A percentile compares a stretch with the other conserved stretches of the same genome.
phyloP scores from a whole-genome alignment of 164 flowering plant genomes.

The Pachysandra terminalis region DNA sequence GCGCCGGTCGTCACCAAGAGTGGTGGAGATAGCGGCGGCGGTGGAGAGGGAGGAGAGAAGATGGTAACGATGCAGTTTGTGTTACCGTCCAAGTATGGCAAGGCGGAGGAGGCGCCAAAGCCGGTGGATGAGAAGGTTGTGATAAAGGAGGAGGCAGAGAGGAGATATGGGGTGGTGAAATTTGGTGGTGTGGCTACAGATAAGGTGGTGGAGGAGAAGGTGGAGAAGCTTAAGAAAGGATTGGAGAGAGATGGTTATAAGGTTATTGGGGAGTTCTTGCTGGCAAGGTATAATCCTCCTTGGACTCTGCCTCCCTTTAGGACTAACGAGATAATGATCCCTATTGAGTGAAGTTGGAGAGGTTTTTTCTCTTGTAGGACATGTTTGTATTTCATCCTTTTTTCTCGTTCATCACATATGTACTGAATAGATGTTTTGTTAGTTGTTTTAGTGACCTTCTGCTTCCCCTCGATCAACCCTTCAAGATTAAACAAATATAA shows the following conservation, averaged over 20 bases:
- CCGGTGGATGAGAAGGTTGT: conserved; percentile 82
- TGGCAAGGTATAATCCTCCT: conserved; percentile 89
- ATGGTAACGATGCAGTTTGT: conserved; percentile 77
- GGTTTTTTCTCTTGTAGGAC: no score
- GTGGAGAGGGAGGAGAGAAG: conserved; percentile 27
- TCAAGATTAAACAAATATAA: no score
- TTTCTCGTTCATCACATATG: no score
- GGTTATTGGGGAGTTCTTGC: conserved; percentile 45
- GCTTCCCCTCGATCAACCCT: no score
- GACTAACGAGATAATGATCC: conserved; percentile 81
- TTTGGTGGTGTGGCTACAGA: conserved; percentile 67
- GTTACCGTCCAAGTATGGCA: conserved; percentile 56
- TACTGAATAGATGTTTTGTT: no score
- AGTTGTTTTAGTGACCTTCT: no score
- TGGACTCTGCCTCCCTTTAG: conserved; percentile 74
- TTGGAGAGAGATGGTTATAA: conserved; percentile 73
- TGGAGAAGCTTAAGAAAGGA: conserved; percentile 46
- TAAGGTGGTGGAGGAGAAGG: conserved; percentile 59
- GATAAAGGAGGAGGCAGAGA: conserved; percentile 72
- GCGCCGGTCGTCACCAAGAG: conserved; percentile 59
- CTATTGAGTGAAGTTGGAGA: conserved; percentile 29
- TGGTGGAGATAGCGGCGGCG: no score
- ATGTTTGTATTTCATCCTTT: no score
- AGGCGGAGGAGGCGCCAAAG: conserved; percentile 74
- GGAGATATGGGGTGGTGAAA: conserved; percentile 69